Evolutionary conservation across 768 basidiomycete genomes (phyloP).

Genomic region (Auriscalpium vulgare): DNA sequence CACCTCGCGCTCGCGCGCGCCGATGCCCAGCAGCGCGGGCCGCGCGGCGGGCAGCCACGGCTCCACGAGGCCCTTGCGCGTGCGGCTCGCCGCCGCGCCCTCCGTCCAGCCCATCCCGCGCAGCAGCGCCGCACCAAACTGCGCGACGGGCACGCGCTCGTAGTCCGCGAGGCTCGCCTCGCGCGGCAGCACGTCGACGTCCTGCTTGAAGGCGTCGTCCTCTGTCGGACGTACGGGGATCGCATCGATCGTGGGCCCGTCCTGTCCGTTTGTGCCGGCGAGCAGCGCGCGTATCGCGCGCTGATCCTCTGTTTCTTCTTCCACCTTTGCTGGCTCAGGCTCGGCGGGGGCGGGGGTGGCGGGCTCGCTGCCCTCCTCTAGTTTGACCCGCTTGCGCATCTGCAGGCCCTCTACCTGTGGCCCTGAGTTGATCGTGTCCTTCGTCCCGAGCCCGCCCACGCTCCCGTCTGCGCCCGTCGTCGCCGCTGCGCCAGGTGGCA

Average conservation of each 20-base stretch:
- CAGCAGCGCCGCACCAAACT: conserved; percentile 88
- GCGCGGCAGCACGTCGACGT: conserved; percentile 74
- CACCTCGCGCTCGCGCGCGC: conserved; percentile 80
- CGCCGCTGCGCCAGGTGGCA: conserved; percentile 55
- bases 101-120: conserved; percentile 97
- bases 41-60: conserved; percentile 79
- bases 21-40: conserved; percentile 85
- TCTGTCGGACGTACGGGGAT: conserved; percentile 61
- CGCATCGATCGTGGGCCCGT: conserved; percentile 40
- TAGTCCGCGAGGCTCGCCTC: conserved; percentile 78
- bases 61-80: conserved; percentile 51
- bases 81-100: conserved; percentile 55
- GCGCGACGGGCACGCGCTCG: conserved; percentile 80
- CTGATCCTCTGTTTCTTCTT: conserved; percentile 67
- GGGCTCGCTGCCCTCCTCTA: conserved; percentile 18
- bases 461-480: conserved; percentile 60
- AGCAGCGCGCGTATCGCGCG: conserved; percentile 75
- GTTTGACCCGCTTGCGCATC: conserved; percentile 27
- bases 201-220: conserved; percentile 76
- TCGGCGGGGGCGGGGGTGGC: background rate
- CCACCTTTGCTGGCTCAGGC: conserved; percentile 21
- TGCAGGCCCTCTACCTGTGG: conserved; percentile 66
- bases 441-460: conserved; percentile 69
- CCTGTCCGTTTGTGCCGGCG: conserved; percentile 36
- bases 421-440: conserved; percentile 70